A percentile compares a stretch with the other conserved stretches of the same genome.
Conservation (phyloP, 306 rosid genomes). For the Ammopiptanthus mongolicus region DNA sequence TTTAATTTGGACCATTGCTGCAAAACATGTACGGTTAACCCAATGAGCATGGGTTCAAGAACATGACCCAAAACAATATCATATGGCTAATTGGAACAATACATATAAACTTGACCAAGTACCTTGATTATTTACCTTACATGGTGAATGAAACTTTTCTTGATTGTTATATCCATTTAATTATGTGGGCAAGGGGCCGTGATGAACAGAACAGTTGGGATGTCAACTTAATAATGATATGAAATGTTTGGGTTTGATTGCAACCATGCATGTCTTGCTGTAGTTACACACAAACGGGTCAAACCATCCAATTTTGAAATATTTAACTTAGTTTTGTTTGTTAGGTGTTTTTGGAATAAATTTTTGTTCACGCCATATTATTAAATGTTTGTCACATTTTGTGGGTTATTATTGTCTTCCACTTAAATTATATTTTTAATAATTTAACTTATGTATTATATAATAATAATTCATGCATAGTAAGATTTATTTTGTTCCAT, state of each 20-base stretch:
- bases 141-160: constrained; percentile 11
- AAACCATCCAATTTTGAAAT: neutral
- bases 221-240: constrained; percentile 16
- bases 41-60: too few relatives aligned
- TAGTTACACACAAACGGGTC: constrained; percentile 11
- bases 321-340: constrained; percentile 1
- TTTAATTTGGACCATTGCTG: too few relatives aligned
- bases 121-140: neutral
- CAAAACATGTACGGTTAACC: too few relatives aligned
- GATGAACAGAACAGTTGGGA: constrained; percentile 16
- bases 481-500: neutral
- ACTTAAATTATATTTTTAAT: too few relatives aligned
- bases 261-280: constrained; percentile 11
- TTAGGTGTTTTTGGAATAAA: neutral
- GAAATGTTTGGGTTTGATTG: constrained; percentile 4
- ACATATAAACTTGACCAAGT: constrained; percentile 11
- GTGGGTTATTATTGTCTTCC: too few relatives aligned
- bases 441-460: neutral
- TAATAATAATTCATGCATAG: too few relatives aligned
- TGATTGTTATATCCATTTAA: neutral
- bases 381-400: neutral
- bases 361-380: neutral
- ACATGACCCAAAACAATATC: too few relatives aligned
- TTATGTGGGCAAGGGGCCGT: neutral
- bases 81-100: neutral